A percentile compares a stretch with the other conserved stretches of the same genome.
phyloP scores from a whole-genome alignment of 2,329 filamentous ascomycete genomes.

The Colletotrichum eleusines region DNA sequence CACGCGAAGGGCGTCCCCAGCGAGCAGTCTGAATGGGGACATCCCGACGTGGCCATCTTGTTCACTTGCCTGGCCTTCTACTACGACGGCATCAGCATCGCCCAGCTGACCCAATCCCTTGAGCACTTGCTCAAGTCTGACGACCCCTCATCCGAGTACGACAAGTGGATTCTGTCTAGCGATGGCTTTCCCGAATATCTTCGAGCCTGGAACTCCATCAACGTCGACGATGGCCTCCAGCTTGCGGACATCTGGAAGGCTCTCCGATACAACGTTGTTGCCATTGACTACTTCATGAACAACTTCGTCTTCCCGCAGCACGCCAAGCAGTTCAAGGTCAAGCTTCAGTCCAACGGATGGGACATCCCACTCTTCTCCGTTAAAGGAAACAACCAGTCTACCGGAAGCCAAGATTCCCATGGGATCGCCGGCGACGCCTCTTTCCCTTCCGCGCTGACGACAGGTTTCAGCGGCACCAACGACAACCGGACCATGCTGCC shows the following conservation, averaged over 20 bases:
- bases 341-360: constrained; percentile 76
- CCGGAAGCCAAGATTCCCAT: background rate
- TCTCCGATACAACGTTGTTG: constrained; percentile 61
- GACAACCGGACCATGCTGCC: constrained; percentile 72
- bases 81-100: constrained; percentile 65
- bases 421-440: background rate
- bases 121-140: constrained; percentile 66
- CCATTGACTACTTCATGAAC: constrained; percentile 72
- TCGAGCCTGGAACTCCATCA: constrained; percentile 67
- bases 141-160: constrained; percentile 68
- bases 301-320: constrained; percentile 74
- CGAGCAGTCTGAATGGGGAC: constrained; percentile 73
- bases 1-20: constrained; percentile 74
- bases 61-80: constrained; percentile 78
- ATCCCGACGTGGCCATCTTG: constrained; percentile 74
- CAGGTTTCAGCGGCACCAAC: constrained; percentile 80
- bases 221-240: constrained; percentile 67
- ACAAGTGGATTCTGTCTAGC: constrained; percentile 58
- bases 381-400: constrained; percentile 24
- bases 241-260: constrained; percentile 62
- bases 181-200: constrained; percentile 59
- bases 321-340: constrained; percentile 73
- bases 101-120: constrained; percentile 63
- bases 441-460: constrained; percentile 59
- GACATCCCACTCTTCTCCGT: constrained; percentile 66